Evolutionary conservation across 371 early-diverging fungal genomes (phyloP), one percentile per base, ranked within the genome.

Genomic region (Saksenaea oblongispora): DNA sequence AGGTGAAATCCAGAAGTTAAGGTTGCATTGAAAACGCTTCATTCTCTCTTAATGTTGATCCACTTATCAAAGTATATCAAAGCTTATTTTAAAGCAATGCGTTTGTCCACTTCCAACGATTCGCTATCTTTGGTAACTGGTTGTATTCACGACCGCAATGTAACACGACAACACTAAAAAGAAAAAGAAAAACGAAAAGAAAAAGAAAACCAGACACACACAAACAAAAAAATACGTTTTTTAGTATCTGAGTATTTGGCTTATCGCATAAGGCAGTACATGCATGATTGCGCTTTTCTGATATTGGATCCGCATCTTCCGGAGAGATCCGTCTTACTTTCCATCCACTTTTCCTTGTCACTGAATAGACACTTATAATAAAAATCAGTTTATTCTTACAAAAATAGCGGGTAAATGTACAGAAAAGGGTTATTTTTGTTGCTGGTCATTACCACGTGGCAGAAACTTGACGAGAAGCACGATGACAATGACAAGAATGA

Each of bases 401-500:
- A 39, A 39, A 39, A 47, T 47, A 22, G 51, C 51, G 51, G 10
- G 24, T 47, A 47, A 47, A 47, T 47, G 24, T 47, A 47, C 51
- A 47, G 51, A 47, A 47, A 22, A 24, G n/a, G 47, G 8, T 58
- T 57, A 10, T 36, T 59, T 39, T 60, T 67, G 34, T 55, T 57
- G 47, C 54, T 59, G 58, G 53, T 66, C n/a, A n/a, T n/a, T 51
- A 27, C 47, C 55, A 28, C 44, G 57, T 36, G 70, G 74, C 35
- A 63, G 59, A 17, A 74, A 62, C n/a, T 70, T 56, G 10, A 72
- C 72, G 34, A 63, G 63, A 13, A 82, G 47, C 15, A 82, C 68
- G 56, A 82, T 77, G 22, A 73, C 71, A 34, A 82, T 59, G 28
- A 82, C 73, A 47, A 82, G 74, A 35, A 82, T n/a, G 41, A 82